Conservation (phyloP, 148 eudicot genomes). For the Heliamphora exappendiculata region DNA sequence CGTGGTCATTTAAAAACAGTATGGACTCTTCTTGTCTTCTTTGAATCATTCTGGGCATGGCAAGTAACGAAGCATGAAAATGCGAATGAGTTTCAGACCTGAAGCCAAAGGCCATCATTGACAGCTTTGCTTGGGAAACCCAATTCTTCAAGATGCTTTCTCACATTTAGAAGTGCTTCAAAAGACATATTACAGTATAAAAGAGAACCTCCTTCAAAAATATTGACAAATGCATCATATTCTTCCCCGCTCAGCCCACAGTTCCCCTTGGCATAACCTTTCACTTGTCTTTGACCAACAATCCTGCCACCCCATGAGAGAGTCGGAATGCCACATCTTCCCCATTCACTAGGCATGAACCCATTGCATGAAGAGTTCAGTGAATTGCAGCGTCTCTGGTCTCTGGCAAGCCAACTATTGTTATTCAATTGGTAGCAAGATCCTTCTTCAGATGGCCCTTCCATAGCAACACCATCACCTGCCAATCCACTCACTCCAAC, state of each 20-base stretch:
- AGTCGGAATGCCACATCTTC: constrained; percentile 46
- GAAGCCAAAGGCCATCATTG: constrained; percentile 95
- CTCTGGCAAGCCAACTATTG: constrained; percentile 64
- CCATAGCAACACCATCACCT: constrained; percentile 45
- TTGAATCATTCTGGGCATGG: not conserved
- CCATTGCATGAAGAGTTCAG: constrained; percentile 54
- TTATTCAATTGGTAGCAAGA: constrained; percentile 65
- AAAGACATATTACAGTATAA: constrained; percentile 93
- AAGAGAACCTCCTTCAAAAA: constrained; percentile 94
- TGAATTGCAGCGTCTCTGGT: constrained; percentile 42
- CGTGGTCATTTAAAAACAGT: not conserved
- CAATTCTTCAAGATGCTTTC: constrained; percentile 95
- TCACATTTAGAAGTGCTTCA: constrained; percentile 87
- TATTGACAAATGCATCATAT: constrained; percentile 74
- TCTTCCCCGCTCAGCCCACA: constrained; percentile 65
- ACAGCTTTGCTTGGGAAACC: constrained; percentile 98
- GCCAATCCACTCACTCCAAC: constrained; percentile 32
- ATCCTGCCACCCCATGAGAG: constrained; percentile 87
- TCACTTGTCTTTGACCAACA: constrained; percentile 75
- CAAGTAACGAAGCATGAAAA: constrained; percentile 1
- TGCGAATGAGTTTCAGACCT: constrained; percentile 43
- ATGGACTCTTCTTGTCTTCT: constrained; percentile 1
- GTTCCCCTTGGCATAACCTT: constrained; percentile 39
- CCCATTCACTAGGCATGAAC: constrained; percentile 64
- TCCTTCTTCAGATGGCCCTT: constrained; percentile 94